Evolutionary conservation across 345 rosid genomes (phyloP).

Genomic region (Populus davidiana): DNA sequence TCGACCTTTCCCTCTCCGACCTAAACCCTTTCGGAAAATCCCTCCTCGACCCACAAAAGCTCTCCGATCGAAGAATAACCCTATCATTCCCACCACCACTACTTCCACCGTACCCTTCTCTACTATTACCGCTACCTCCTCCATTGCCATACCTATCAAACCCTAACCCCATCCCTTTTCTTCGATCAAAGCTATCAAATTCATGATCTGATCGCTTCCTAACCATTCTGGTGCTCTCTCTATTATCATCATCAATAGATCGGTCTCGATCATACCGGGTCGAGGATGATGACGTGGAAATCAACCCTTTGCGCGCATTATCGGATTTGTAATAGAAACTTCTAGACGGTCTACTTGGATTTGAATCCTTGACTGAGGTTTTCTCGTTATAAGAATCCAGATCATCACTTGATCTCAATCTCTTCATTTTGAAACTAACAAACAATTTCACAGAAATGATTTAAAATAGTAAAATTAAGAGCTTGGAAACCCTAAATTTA

Average conservation of each 20-base stretch:
- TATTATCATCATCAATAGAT: slow-evolving; percentile 38
- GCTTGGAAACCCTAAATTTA: background rate
- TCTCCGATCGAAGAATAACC: slow-evolving; percentile 63
- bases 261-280: slow-evolving; percentile 67
- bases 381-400: slow-evolving; percentile 57
- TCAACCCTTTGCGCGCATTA: slow-evolving; percentile 47
- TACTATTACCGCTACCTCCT: slow-evolving; percentile 29
- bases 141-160: slow-evolving; percentile 53
- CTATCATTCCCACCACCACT: slow-evolving; percentile 24
- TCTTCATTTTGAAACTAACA: slow-evolving; percentile 47
- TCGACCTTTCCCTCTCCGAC: slow-evolving; percentile 77
- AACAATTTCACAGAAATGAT: background rate
- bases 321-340: slow-evolving; percentile 52
- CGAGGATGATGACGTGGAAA: slow-evolving; percentile 46
- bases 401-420: slow-evolving; percentile 82
- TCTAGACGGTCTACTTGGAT: slow-evolving; percentile 52
- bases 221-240: slow-evolving; percentile 43
- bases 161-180: slow-evolving; percentile 43
- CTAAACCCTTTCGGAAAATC: slow-evolving; percentile 82
- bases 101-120: slow-evolving; percentile 19
- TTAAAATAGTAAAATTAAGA: background rate
- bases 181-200: slow-evolving; percentile 55
- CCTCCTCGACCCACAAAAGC: slow-evolving; percentile 63
- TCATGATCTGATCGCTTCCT: slow-evolving; percentile 68
- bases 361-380: slow-evolving; percentile 40